Conservation (phyloP, 352 stramenopile species). For the Phytophthora foliorum region DNA sequence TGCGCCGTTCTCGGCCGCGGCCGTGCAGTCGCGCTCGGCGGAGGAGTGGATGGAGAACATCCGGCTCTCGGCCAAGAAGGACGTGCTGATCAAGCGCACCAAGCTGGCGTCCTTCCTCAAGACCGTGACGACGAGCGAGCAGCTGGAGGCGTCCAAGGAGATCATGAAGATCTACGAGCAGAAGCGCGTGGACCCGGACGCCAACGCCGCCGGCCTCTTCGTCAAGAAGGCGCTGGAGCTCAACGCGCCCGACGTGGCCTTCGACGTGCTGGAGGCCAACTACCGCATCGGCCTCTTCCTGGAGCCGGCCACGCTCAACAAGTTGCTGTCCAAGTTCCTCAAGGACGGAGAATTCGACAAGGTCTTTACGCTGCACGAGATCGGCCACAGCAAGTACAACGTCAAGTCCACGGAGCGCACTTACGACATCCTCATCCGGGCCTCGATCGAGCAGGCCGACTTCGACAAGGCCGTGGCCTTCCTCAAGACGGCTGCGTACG, state of each 20-base stretch:
- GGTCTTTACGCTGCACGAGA: slow-evolving; percentile 82
- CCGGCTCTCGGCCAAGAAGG: slow-evolving; percentile 70
- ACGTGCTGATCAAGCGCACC: slow-evolving; percentile 84
- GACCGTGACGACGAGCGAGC: slow-evolving; percentile 81
- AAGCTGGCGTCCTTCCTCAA: slow-evolving; percentile 89
- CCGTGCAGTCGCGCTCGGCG: slow-evolving; percentile 59
- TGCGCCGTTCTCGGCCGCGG: slow-evolving; percentile 46
- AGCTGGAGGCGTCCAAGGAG: slow-evolving; percentile 83
- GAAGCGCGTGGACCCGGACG: slow-evolving; percentile 84
- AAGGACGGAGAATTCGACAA: slow-evolving; percentile 84
- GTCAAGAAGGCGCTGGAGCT: slow-evolving; percentile 89
- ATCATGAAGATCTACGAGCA: slow-evolving; percentile 92
- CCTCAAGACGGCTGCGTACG: slow-evolving; percentile 81
- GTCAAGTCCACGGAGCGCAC: slow-evolving; percentile 88
- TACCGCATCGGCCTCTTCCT: slow-evolving; percentile 88
- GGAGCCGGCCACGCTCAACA: slow-evolving; percentile 84
- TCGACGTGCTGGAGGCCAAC: slow-evolving; percentile 84
- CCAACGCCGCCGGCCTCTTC: slow-evolving; percentile 79
- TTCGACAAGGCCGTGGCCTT: slow-evolving; percentile 77
- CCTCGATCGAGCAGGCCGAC: slow-evolving; percentile 79
- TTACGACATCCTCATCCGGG: slow-evolving; percentile 87
- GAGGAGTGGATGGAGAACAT: slow-evolving; percentile 90
- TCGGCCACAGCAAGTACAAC: slow-evolving; percentile 81
- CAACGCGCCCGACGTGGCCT: slow-evolving; percentile 71
- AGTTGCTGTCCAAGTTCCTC: slow-evolving; percentile 86